Evolutionary conservation across 2,329 filamentous ascomycete genomes (phyloP).

Genomic region (Fusarium sp.): DNA sequence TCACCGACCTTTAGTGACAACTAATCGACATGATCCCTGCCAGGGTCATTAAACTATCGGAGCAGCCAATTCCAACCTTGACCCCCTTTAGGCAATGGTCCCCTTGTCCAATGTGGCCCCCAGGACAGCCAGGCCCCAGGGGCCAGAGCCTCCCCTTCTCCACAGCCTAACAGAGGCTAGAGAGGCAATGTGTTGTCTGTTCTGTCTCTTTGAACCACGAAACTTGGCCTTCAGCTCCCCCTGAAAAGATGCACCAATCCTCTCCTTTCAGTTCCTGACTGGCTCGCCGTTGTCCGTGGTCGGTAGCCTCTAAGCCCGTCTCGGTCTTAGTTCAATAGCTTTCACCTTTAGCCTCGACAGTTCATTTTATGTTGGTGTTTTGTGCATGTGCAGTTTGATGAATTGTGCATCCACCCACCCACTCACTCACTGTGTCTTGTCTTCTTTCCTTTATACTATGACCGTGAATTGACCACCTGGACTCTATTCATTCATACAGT

Average conservation of each 20-base stretch:
- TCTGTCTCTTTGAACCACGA: conserved; percentile 3
- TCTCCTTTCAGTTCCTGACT: conserved; percentile 12
- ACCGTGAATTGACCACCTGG: neutral
- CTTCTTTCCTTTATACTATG: neutral
- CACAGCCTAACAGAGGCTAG: conserved; percentile 1
- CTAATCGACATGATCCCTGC: conserved; percentile 33
- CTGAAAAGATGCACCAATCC: conserved; percentile 24
- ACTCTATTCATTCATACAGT: conserved; percentile 7
- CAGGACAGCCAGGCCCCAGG: neutral
- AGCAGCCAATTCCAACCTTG: conserved; percentile 46
- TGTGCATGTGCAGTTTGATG: conserved; percentile 2
- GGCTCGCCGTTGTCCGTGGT: conserved; percentile 21
- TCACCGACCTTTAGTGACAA: conserved; percentile 5
- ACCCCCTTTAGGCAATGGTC: conserved; percentile 44
- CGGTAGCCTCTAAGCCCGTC: conserved; percentile 13
- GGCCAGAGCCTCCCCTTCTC: conserved; percentile 2
- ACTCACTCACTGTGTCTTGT: neutral
- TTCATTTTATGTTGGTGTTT: conserved; percentile 16
- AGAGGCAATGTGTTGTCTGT: conserved; percentile 9
- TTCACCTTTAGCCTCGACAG: conserved; percentile 8
- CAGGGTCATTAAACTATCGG: conserved; percentile 49
- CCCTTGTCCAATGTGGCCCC: neutral
- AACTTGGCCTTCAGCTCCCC: conserved; percentile 4
- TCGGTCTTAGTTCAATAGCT: conserved; percentile 14
- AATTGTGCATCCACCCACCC: neutral